Evolutionary conservation across 768 basidiomycete genomes (phyloP), one percentile per base, ranked within the genome.

Genomic region (Podaxis rugospora): DNA sequence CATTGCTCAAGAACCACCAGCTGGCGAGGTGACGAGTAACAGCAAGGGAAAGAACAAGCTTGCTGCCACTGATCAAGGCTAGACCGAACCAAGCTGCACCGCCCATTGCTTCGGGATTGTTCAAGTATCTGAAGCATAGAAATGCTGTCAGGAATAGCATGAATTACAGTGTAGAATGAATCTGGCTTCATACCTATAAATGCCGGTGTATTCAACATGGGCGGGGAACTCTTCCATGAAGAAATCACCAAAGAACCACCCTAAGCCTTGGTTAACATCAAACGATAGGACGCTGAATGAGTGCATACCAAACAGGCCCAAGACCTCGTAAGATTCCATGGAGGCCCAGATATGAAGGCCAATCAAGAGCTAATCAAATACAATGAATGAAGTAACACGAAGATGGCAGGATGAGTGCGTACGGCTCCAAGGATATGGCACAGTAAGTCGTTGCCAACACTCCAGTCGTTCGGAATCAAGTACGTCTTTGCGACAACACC

Each of bases 221-320:
- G 90, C 76, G 3, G 96, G 93, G 72, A 92, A 95, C 64, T 94
- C 90, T 67, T 96, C 93, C 75, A 95, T 89, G 80, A 95, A 95
- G 76, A 96, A 96, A 74, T 96, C 93, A 23, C 94, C 95, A 66
- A 97, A 99, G 76, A 98, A 95, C 97, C 97, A 99, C 25, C 97
- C 93, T 94, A 27, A 27, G 18, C 49, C 13, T 27, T 32, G 57
- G 52, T 16, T 52, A 54, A 39, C 54, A 53, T 27, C 35, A 27
- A 50, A 28, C 18, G 21, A 39, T 40, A 59, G 18, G 16, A 27
- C 16, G 10, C 7, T 40, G 36, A 23, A 49, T 21, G 21, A 21
- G 40, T 6, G 65, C 81, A 53, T 66, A 92, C 93, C 97, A 68
- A 98, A 98, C 28, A 92, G 82, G 5, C 97, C 96, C 2, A 98